Base-by-base conservation (phyloP, 2,329 filamentous ascomycete species). In the Pestalotiopsis sp. region DNA sequence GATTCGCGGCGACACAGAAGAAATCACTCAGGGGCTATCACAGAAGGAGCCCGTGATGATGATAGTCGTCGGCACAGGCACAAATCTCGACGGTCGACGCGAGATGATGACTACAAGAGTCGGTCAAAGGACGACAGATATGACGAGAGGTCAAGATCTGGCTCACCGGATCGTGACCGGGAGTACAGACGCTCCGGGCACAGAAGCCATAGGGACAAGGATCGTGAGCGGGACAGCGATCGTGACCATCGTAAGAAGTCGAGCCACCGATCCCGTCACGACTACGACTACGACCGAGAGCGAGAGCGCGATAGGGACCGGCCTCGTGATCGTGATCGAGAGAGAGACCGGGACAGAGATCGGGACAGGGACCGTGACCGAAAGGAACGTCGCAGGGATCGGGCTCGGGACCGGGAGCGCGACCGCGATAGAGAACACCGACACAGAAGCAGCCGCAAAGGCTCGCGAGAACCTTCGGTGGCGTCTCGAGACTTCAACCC, bases 71-170 rank as follows among this genome's bases (percentile, higher is more conserved):
- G 87, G 73, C 87, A 86, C 68, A 84, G 82, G 71, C 82, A 86
- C 72, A 82, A 77, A 72, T 82, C 80, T 78, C 80, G 82, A 68
- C 80, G 79, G 67, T 76, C 83, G 68, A 73, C 81, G 72, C 81
- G 81, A 17, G 84, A 86, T 62, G 86, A 86, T 20, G 82, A 86
- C 59, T 74, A 77, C 64, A 80, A 76, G 71, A 75, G 77, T 56
- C 78, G 78, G 49, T 72, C 80, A 58, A 78, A 81, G 70, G 79
- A 79, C 72, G 80, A 84, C 62, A 82, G 83, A 71, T 75, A 84
- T 72, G 81, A 82, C 13, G 86, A 89, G 62, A 86, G 87, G 64
- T 90, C 90, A 0, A 86, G 91, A 68, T 93, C 92, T 4, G 85
- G 85, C 4, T 93, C 92, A 2, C 87, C 87, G 1, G 87, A 71